phyloP scores from a whole-genome alignment of 2,329 filamentous ascomycete species.

The Aspergillus sp. region DNA sequence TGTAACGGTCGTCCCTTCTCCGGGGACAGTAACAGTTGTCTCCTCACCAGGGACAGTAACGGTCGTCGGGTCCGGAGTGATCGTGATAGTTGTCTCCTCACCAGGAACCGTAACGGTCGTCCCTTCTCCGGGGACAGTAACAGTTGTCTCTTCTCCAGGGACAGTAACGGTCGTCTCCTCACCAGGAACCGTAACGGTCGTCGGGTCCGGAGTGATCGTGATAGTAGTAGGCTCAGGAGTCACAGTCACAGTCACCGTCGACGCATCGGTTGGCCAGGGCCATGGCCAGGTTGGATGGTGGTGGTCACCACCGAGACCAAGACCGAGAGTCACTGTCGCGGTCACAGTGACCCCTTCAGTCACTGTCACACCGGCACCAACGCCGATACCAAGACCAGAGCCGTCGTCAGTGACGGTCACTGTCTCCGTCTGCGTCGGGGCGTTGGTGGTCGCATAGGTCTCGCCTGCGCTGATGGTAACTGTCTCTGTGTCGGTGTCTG shows the following conservation, averaged over 20 bases:
- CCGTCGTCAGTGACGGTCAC: background rate
- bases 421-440: background rate
- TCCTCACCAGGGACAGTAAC: background rate
- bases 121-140: too few species aligned
- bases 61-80: too few species aligned
- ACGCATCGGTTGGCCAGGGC: background rate
- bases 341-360: background rate
- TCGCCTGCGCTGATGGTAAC: background rate
- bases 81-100: too few species aligned
- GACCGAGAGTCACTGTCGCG: background rate
- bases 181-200: background rate
- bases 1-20: background rate
- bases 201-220: too few species aligned
- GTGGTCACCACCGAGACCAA: background rate
- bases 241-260: constrained; percentile 13
- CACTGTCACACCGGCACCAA: background rate
- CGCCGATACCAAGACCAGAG: background rate
- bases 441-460: background rate
- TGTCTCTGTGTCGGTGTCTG: too few species aligned
- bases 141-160: too few species aligned
- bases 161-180: background rate
- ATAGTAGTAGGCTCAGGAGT: background rate
- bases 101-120: too few species aligned
- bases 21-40: constrained; percentile 1
- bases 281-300: too few species aligned